phyloP scores from a whole-genome alignment of 73 alveolate genomes.

The Paramecium pentaurelia region DNA sequence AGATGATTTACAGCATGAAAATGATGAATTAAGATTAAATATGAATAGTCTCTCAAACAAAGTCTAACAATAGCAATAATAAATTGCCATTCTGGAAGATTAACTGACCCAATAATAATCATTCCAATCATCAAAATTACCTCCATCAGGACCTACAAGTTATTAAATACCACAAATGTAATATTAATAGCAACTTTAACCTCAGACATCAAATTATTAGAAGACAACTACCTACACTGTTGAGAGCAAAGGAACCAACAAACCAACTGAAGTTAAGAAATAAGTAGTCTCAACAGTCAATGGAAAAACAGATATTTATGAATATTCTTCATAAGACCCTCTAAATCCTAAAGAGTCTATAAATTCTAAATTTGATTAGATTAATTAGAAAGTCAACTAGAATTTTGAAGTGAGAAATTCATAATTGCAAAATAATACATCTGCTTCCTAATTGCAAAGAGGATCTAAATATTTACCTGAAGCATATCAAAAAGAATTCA shows the following conservation, averaged over 20 bases:
- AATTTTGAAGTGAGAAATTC: background rate
- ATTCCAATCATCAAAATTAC: background rate
- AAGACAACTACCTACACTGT: background rate
- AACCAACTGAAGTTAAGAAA: background rate
- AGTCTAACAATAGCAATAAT: background rate
- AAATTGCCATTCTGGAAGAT: background rate
- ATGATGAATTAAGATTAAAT: background rate
- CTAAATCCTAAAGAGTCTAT: background rate
- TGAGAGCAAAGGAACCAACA: background rate
- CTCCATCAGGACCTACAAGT: background rate
- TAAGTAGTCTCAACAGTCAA: background rate
- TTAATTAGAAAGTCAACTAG: background rate
- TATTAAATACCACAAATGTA: background rate
- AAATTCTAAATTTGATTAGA: background rate
- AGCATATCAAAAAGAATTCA: background rate
- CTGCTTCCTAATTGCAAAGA: background rate
- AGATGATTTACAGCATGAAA: background rate
- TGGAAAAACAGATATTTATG: background rate
- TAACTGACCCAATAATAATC: background rate
- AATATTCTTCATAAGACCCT: background rate
- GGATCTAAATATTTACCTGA: constrained; percentile 15
- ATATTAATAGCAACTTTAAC: background rate
- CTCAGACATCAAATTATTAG: background rate
- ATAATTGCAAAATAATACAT: background rate
- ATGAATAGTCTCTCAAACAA: background rate